phyloP scores from a whole-genome alignment of 148 eudicot species.

The Amaranthus hypochondriacus region DNA sequence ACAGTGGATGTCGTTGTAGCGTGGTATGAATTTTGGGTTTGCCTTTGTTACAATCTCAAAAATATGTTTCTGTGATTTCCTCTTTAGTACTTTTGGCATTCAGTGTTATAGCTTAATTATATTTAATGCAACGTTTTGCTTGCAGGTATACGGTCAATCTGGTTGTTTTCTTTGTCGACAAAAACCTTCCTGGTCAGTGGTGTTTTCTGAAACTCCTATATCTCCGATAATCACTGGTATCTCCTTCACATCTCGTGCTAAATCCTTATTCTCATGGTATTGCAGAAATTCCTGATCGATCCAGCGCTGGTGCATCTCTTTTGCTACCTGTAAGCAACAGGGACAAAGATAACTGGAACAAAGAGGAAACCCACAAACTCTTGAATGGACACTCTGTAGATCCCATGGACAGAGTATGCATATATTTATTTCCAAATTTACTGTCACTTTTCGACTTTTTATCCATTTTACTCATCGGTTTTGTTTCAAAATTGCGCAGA shows the following conservation, averaged over 20 bases:
- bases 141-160: slow-evolving; percentile 94
- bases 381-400: slow-evolving; percentile 74
- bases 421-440: slow-evolving; percentile 4
- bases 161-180: slow-evolving; percentile 84
- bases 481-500: slow-evolving; percentile 35
- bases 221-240: background rate
- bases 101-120: background rate
- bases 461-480: background rate
- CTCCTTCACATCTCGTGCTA: background rate
- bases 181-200: slow-evolving; percentile 67
- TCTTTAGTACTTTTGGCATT: slow-evolving; percentile 3
- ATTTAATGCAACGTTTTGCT: background rate
- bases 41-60: background rate
- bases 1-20: slow-evolving; percentile 91
- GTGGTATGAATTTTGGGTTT: slow-evolving; percentile 40
- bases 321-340: slow-evolving; percentile 59
- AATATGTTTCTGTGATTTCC: background rate
- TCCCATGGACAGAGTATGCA: slow-evolving; percentile 65
- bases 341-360: slow-evolving; percentile 62
- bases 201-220: background rate
- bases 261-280: background rate
- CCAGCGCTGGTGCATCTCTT: slow-evolving; percentile 39
- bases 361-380: slow-evolving; percentile 78
- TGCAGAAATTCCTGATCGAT: slow-evolving; percentile 86
- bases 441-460: background rate